A percentile compares a stretch with the other conserved stretches of the same genome.
phyloP scores from a whole-genome alignment of 2,329 filamentous ascomycete species.

The Pseudofabraea citricarpa region DNA sequence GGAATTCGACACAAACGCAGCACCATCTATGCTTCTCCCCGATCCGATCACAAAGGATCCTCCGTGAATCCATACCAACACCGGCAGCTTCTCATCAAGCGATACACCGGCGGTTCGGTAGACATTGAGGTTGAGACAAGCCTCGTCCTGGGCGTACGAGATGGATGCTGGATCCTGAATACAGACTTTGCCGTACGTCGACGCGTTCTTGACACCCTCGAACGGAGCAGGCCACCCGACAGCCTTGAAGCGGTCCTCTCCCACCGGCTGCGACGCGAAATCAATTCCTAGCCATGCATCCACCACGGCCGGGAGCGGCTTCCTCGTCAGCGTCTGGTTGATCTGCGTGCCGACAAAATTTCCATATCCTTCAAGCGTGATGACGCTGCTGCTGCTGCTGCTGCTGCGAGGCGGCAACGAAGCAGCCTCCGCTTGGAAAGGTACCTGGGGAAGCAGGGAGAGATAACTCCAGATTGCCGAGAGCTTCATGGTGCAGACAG shows the following conservation, averaged over 20 bases:
- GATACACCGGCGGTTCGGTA: background rate
- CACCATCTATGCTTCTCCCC: background rate
- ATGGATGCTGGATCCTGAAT: background rate
- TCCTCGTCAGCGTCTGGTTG: background rate
- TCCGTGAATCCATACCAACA: constrained; percentile 1
- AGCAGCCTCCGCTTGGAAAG: too few species aligned
- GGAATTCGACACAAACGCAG: background rate
- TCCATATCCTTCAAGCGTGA: too few species aligned
- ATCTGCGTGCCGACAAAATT: background rate
- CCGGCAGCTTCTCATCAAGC: background rate
- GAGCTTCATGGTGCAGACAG: too few species aligned
- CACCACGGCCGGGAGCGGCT: background rate
- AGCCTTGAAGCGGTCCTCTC: background rate
- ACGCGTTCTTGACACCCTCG: background rate
- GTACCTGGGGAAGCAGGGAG: too few species aligned
- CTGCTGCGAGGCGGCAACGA: too few species aligned
- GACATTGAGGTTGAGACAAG: constrained; percentile 1
- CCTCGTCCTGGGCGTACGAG: background rate
- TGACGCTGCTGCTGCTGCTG: too few species aligned
- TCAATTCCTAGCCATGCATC: constrained; percentile 1
- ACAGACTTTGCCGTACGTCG: background rate
- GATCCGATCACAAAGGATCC: background rate
- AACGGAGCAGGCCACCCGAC: background rate
- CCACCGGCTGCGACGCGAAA: background rate
- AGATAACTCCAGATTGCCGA: too few species aligned